Evolutionary conservation across 106 monocot species (phyloP).

Genomic region (Dioscorea dumetorum): DNA sequence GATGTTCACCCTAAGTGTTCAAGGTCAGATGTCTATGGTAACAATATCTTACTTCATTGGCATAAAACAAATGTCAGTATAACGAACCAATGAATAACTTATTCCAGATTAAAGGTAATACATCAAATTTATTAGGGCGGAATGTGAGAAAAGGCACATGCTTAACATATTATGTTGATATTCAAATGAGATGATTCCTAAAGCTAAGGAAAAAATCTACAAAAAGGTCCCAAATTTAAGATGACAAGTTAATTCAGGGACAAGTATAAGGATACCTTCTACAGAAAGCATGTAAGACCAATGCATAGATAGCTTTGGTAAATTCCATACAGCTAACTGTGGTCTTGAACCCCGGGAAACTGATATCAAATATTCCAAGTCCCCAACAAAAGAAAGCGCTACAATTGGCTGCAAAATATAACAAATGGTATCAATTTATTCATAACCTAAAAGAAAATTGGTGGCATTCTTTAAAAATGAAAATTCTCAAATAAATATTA

Average conservation of each 20-base stretch:
- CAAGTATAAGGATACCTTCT: slow-evolving; percentile 48
- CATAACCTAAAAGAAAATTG: not conserved
- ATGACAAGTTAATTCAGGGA: not conserved
- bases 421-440: not conserved
- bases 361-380: slow-evolving; percentile 64
- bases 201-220: not conserved
- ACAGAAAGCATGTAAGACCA: slow-evolving; percentile 83
- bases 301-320: slow-evolving; percentile 51
- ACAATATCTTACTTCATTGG: too few species aligned
- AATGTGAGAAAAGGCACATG: too few species aligned
- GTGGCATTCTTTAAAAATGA: too few species aligned
- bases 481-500: too few species aligned
- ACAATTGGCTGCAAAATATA: slow-evolving; percentile 57
- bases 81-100: too few species aligned
- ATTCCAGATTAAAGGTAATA: too few species aligned
- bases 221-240: not conserved
- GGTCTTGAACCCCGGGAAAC: slow-evolving; percentile 46
- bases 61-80: too few species aligned
- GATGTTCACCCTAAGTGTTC: too few species aligned
- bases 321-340: slow-evolving; percentile 70
- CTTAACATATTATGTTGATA: too few species aligned
- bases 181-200: not conserved
- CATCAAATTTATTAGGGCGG: too few species aligned
- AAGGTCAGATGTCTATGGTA: too few species aligned
- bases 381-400: slow-evolving; percentile 61